A percentile compares a stretch with the other conserved stretches of the same genome.
Evolutionary conservation across 2,329 filamentous ascomycete species (phyloP).

Genomic region (Fusarium sp.): DNA sequence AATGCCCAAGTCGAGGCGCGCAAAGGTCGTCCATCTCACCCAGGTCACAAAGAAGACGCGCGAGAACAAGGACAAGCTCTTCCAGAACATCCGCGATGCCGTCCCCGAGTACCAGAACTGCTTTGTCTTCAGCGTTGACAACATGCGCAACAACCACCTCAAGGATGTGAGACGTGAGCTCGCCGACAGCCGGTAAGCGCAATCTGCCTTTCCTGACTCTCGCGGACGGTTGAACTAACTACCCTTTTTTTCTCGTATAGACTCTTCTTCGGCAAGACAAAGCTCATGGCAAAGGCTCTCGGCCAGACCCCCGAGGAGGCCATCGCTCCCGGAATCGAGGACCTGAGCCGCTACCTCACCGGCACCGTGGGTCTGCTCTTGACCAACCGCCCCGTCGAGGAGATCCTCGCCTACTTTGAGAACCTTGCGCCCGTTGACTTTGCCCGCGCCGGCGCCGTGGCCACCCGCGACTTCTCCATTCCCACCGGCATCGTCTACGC

Average conservation of each 20-base stretch:
- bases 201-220: not conserved
- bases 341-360: constrained; percentile 74
- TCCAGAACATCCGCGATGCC: constrained; percentile 86
- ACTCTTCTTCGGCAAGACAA: constrained; percentile 98
- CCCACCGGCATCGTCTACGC: constrained; percentile 86
- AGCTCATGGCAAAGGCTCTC: constrained; percentile 97
- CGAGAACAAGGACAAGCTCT: constrained; percentile 91
- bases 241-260: constrained; percentile 56
- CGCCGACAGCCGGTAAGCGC: constrained; percentile 79
- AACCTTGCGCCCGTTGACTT: constrained; percentile 83
- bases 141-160: constrained; percentile 97
- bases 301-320: constrained; percentile 82
- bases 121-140: constrained; percentile 93
- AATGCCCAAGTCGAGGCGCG: constrained; percentile 98
- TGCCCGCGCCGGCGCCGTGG: constrained; percentile 84
- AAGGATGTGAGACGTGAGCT: constrained; percentile 90
- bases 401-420: constrained; percentile 78
- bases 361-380: constrained; percentile 92
- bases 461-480: constrained; percentile 80
- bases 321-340: constrained; percentile 80
- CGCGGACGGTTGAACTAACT: constrained; percentile 11
- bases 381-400: constrained; percentile 77
- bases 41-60: constrained; percentile 92
- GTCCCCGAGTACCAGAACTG: constrained; percentile 88
- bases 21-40: constrained; percentile 88